Conservation (phyloP, 2,329 filamentous ascomycete genomes). For the Diatrype stigma region DNA sequence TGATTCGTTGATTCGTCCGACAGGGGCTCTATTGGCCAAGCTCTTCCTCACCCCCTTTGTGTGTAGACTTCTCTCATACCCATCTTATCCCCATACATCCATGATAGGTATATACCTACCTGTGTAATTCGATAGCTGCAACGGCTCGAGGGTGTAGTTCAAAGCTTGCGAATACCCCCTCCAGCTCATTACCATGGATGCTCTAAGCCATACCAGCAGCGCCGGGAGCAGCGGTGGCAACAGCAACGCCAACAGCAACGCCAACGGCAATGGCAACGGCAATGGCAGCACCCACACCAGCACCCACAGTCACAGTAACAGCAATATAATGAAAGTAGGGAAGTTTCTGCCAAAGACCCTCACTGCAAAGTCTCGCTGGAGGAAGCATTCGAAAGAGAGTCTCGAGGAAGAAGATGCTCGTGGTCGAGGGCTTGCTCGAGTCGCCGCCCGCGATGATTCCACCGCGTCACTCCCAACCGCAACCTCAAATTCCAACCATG, state of each 20-base stretch:
- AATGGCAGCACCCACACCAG: neutral
- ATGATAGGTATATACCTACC: too few species aligned
- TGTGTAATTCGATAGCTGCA: too few species aligned
- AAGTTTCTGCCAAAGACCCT: slow-evolving; percentile 48
- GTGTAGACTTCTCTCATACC: too few species aligned
- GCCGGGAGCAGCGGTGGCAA: slow-evolving; percentile 7
- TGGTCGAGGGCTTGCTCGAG: slow-evolving; percentile 20
- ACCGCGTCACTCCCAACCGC: slow-evolving; percentile 11
- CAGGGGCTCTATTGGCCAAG: too few species aligned
- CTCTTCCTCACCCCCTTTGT: too few species aligned
- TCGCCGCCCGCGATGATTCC: neutral
- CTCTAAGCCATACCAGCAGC: slow-evolving; percentile 7
- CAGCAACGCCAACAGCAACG: neutral
- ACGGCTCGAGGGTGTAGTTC: neutral
- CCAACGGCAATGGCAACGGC: neutral
- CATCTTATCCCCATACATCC: too few species aligned
- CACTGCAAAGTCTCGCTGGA: slow-evolving; percentile 43
- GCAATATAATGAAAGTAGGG: slow-evolving; percentile 12
- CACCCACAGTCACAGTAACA: neutral
- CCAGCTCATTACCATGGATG: slow-evolving; percentile 18
- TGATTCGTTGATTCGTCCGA: too few species aligned
- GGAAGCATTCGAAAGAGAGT: slow-evolving; percentile 38
- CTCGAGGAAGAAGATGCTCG: slow-evolving; percentile 26
- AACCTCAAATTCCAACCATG: slow-evolving; percentile 20
- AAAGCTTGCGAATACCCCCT: neutral